phyloP scores from a whole-genome alignment of 805 yeast genomes.

The Candida pseudofarinosa region DNA sequence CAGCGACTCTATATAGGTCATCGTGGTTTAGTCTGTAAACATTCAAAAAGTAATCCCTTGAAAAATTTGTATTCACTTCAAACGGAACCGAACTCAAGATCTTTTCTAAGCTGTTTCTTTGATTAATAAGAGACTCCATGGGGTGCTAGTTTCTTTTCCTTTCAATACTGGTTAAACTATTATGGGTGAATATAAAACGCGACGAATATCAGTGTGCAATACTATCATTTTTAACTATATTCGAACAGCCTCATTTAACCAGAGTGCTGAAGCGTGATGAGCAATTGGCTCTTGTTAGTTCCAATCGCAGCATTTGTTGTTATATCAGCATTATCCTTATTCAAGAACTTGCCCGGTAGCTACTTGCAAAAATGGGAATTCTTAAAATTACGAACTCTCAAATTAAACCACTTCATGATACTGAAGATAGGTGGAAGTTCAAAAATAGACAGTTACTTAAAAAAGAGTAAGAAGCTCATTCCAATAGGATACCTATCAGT shows the following conservation, averaged over 20 bases:
- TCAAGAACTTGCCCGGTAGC: background rate
- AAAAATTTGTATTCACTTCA: conserved; percentile 12
- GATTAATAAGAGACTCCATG: conserved; percentile 19
- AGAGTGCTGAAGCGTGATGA: background rate
- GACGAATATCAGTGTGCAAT: background rate
- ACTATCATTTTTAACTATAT: background rate
- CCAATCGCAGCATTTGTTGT: background rate
- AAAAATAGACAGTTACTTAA: conserved; percentile 10
- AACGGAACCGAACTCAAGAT: conserved; percentile 35
- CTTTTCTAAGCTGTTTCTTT: conserved; percentile 21
- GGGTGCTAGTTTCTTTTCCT: conserved; percentile 1
- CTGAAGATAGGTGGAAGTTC: conserved; percentile 18
- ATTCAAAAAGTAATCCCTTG: conserved; percentile 23
- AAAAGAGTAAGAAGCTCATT: conserved; percentile 29
- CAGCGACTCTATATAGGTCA: conserved; percentile 19
- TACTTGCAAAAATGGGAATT: background rate
- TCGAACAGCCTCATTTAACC: background rate
- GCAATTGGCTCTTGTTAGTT: background rate
- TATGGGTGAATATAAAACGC: too few species aligned
- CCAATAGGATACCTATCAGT: conserved; percentile 40
- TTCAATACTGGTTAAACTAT: background rate
- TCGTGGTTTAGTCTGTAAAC: conserved; percentile 25
- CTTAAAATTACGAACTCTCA: background rate
- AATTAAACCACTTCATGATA: background rate
- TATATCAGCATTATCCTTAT: background rate